A percentile compares a stretch with the other conserved stretches of the same genome.
These are phyloP conservation scores for Mycena galopus DNA, from an alignment of 768 basidiomycete species.

Conservation along the genomic window DNA sequence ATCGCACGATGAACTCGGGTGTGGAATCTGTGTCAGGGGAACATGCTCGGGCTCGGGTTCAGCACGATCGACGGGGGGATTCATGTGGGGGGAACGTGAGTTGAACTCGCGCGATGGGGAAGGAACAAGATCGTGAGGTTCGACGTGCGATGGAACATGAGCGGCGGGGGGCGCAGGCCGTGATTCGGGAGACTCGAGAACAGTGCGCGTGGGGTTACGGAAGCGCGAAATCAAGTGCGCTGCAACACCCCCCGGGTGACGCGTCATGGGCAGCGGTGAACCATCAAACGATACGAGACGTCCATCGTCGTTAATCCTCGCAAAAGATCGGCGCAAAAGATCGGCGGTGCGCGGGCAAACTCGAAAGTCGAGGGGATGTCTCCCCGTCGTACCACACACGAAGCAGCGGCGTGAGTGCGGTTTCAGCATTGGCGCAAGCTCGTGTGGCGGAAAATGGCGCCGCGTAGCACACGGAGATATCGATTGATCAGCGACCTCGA, in stretches of 20 bases:
- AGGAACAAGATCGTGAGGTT: background rate
- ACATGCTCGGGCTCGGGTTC: background rate
- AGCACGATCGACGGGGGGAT: background rate
- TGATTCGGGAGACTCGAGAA: background rate
- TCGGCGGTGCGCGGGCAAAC: slow-evolving; percentile 9
- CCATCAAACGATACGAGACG: slow-evolving; percentile 9
- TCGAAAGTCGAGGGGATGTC: background rate
- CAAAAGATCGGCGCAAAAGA: slow-evolving; percentile 5
- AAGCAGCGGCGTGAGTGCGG: no score
- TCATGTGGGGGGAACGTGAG: background rate
- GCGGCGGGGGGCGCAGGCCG: background rate
- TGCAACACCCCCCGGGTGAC: no score
- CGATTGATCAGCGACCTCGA: no score
- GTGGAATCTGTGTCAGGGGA: background rate
- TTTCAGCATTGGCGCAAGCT: no score
- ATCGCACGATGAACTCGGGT: background rate
- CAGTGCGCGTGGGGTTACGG: background rate
- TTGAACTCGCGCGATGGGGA: background rate
- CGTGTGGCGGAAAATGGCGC: no score
- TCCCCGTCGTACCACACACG: background rate
- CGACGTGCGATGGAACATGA: background rate
- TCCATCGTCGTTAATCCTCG: background rate
- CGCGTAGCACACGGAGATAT: no score
- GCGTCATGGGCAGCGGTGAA: slow-evolving; percentile 17
- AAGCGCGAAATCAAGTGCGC: background rate